Conservation (phyloP, 441 rosid genomes). For the Omphalea diandra region DNA sequence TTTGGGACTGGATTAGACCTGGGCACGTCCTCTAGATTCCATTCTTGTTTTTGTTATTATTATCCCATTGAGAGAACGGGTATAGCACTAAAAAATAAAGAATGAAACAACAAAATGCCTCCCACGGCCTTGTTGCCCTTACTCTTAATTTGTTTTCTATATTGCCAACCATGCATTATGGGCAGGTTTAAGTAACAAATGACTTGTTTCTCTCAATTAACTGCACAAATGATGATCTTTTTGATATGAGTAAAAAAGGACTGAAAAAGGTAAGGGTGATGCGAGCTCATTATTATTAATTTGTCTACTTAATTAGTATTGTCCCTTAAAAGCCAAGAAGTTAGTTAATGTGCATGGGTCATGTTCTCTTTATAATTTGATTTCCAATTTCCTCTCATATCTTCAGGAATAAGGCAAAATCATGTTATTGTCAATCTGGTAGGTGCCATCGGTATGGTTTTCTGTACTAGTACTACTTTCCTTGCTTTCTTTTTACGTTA, state of each 20-base stretch:
- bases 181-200: neutral
- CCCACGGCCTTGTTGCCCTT: neutral
- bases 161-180: neutral
- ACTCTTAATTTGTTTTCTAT: neutral
- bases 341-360: too few relatives aligned
- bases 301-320: neutral
- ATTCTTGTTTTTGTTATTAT: neutral
- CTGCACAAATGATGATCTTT: too few relatives aligned
- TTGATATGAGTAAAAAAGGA: neutral
- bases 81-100: neutral
- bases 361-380: too few relatives aligned
- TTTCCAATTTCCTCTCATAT: neutral
- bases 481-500: too few relatives aligned
- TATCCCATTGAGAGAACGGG: neutral
- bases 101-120: neutral
- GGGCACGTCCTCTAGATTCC: slow-evolving; percentile 18
- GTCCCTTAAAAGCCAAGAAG: slow-evolving; percentile 3
- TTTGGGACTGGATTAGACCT: neutral
- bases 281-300: neutral
- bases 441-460: too few relatives aligned
- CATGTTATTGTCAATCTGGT: too few relatives aligned
- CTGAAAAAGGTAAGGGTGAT: neutral
- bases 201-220: too few relatives aligned
- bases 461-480: too few relatives aligned
- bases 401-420: neutral